Base-by-base conservation (phyloP, 1,139 yeast genomes). In the Taphrina communis region DNA sequence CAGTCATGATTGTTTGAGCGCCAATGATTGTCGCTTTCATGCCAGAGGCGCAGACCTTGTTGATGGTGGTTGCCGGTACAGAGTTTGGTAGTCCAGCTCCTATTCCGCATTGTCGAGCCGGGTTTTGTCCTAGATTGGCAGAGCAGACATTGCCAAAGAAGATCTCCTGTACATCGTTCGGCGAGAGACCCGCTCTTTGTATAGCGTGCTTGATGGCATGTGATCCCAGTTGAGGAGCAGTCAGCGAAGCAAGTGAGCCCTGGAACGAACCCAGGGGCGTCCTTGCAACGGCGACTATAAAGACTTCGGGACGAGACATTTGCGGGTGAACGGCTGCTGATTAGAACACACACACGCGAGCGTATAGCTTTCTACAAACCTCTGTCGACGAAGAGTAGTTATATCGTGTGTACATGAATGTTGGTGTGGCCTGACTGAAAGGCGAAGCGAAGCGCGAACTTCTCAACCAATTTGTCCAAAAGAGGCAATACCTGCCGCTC, bases 31-130 rank as follows among this genome's bases (percentile, higher is more conserved):
- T 86, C 53, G 97, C 87, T 82, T 94, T 94, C 87, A 93, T 84
- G 74, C 97, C 98, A 21, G 97, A 89, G 56, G 99, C 97, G 83
- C 99, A 94, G 70, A 94, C 98, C 82, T 94, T 94, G 85, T 94
- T 94, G 74, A 94, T 85, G 69, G 97, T 89, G 70, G 97, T 86
- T 71, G 97, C 96, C 65, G 91, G 88, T 68, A 90, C 86, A 72
- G 85, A 81, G 73, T 88, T 86, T 63, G 91, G 85, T 68, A 94
- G 83, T 31, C 98, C 98, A 36, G 98, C 90, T 78, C 88, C 89
- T 74, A 93, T 77, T 19, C 97, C 97, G 70, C 94, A 98, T 82
- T 94, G 99, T 80, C 98, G 89, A 57, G 98, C 99, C 61, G 98
- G 98, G 72, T 94, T 94, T 81, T 94, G 99, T 72, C 99, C 99